phyloP scores from a whole-genome alignment of 2,329 filamentous ascomycete genomes.

The Fusarium oligoseptatum region DNA sequence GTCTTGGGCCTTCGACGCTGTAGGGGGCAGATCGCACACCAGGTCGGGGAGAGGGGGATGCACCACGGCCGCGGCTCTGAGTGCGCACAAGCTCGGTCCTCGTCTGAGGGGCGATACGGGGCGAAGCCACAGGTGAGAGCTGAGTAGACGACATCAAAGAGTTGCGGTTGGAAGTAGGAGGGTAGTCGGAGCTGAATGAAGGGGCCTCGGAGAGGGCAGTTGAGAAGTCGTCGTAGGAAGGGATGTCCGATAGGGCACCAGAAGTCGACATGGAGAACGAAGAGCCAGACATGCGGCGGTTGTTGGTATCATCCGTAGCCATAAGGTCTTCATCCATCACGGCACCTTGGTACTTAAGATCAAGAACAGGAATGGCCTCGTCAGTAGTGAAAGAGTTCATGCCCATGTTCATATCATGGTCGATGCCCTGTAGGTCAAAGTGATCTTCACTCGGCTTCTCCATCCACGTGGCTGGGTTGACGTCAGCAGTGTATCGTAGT shows the following conservation, averaged over 20 bases:
- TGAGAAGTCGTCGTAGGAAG: slow-evolving; percentile 79
- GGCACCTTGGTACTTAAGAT: slow-evolving; percentile 66
- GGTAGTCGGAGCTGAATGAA: slow-evolving; percentile 76
- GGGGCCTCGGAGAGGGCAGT: slow-evolving; percentile 75
- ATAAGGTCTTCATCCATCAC: slow-evolving; percentile 64
- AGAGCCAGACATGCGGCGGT: slow-evolving; percentile 77
- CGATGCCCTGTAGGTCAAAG: slow-evolving; percentile 67
- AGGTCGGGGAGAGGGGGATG: slow-evolving; percentile 78
- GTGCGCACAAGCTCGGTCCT: slow-evolving; percentile 72
- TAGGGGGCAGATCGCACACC: slow-evolving; percentile 79
- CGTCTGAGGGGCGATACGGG: slow-evolving; percentile 72
- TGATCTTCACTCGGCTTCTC: slow-evolving; percentile 70
- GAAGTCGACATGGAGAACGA: slow-evolving; percentile 80
- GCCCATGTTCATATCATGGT: slow-evolving; percentile 69
- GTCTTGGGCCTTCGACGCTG: slow-evolving; percentile 73
- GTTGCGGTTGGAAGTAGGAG: slow-evolving; percentile 74
- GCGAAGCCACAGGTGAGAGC: slow-evolving; percentile 79
- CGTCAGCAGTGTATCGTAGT: slow-evolving; percentile 28
- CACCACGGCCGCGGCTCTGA: slow-evolving; percentile 74
- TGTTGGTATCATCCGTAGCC: slow-evolving; percentile 65
- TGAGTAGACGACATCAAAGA: slow-evolving; percentile 79
- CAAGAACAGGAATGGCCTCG: slow-evolving; percentile 72
- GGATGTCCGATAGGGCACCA: slow-evolving; percentile 74
- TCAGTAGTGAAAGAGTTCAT: slow-evolving; percentile 74
- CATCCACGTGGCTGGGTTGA: slow-evolving; percentile 56